phyloP scores from a whole-genome alignment of 176 grass and related monocot species.

The Juncus effusus region DNA sequence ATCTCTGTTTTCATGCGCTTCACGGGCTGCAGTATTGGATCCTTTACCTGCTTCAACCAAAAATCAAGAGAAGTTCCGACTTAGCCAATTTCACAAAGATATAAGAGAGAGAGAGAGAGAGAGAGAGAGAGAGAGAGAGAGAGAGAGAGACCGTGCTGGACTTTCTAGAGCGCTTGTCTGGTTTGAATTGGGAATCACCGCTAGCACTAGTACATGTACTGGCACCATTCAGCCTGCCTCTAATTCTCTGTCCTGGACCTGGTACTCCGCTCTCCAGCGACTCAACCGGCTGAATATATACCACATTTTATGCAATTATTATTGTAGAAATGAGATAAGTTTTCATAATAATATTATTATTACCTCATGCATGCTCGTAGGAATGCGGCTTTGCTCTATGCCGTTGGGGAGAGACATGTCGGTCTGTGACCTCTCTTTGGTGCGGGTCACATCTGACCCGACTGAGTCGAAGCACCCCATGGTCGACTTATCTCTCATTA shows the following conservation, averaged over 20 bases:
- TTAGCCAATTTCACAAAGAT: not conserved
- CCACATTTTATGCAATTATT: not conserved
- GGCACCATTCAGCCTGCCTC: conserved; percentile 17
- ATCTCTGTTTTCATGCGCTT: conserved; percentile 60
- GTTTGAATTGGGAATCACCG: conserved; percentile 34
- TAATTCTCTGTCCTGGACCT: conserved; percentile 34
- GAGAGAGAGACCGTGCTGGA: conserved; percentile 55
- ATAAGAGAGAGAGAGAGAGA: not conserved
- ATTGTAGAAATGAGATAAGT: not conserved
- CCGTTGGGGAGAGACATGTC: conserved; percentile 30
- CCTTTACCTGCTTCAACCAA: conserved; percentile 47
- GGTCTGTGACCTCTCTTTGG: conserved; percentile 48
- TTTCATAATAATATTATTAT: conserved; percentile 5
- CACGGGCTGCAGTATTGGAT: conserved; percentile 62
- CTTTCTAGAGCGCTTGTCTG: conserved; percentile 73
- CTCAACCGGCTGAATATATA: conserved; percentile 39
- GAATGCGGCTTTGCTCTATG: conserved; percentile 59
- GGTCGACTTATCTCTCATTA: conserved; percentile 63
- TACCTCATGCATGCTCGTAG: conserved; percentile 61
- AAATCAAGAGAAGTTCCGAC: conserved; percentile 8
- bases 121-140: conserved; percentile 1
- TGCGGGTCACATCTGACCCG: conserved; percentile 85
- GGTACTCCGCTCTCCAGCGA: conserved; percentile 84
- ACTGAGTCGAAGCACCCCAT: conserved; percentile 72
- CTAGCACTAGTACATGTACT: not conserved